Evolutionary conservation across 768 basidiomycete species (phyloP).

Genomic region (Russula earlei): DNA sequence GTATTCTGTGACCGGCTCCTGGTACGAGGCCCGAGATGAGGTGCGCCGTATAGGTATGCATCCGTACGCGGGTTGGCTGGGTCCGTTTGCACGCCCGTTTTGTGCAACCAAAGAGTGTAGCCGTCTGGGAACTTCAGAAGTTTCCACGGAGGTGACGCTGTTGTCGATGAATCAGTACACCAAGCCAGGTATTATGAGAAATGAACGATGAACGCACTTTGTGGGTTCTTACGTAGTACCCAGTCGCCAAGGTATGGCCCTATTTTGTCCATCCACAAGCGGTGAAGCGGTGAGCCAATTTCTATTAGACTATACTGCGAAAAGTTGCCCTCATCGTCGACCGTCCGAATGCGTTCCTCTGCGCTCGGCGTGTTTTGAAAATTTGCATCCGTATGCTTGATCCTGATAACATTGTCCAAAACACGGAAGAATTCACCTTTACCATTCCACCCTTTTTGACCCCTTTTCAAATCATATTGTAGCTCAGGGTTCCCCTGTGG

Average conservation of each 20-base stretch:
- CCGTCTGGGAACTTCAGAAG: background rate
- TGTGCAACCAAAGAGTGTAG: constrained; percentile 15
- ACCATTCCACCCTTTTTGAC: background rate
- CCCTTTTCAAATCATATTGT: background rate
- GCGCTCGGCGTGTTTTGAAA: background rate
- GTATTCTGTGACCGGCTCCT: background rate
- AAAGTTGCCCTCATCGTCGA: background rate
- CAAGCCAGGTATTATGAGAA: too few species aligned
- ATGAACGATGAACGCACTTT: background rate
- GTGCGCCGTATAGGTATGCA: constrained; percentile 6
- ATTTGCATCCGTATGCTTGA: background rate
- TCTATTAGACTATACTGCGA: background rate
- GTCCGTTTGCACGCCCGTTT: background rate
- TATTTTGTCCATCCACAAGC: background rate
- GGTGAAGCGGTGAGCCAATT: rapidly evolving
- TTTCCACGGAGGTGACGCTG: background rate
- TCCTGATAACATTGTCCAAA: background rate
- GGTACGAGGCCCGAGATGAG: background rate
- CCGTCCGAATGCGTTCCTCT: background rate
- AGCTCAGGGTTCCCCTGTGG: background rate
- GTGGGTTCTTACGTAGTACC: background rate
- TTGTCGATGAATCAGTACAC: too few species aligned
- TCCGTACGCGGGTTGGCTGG: constrained; percentile 9
- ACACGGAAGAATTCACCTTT: background rate
- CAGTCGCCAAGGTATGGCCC: constrained; percentile 11